Base-by-base conservation (phyloP, 2,329 filamentous ascomycete genomes). In the Stagonosporopsis chrysanthemi region DNA sequence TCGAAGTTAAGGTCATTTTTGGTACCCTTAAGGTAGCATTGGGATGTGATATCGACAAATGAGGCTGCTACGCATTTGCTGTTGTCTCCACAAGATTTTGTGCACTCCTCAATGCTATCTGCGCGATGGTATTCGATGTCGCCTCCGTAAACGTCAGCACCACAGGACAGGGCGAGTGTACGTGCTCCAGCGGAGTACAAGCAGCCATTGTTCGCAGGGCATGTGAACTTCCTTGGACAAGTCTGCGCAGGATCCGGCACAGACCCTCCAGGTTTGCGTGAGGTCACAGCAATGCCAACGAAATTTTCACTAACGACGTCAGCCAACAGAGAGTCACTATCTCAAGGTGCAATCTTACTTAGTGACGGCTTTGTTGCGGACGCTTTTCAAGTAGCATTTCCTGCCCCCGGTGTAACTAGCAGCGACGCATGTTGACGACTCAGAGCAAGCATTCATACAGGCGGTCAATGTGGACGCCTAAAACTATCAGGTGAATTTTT, bases 11-110 rank as follows among this genome's bases (percentile, higher is more conserved):
- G 33, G 8, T 31, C 42, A 17, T 43, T 36, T 8, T 54, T 54
- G 29, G 23, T 54, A 9, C 35, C 31, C 11, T 54, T 54, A 22
- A 54, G 43, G 24, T 54, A 54, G 38, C 51, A 54, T 1, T 28
- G 17, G n/a, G 43, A 44, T 11, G 51, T 29, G 3, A 22, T 33
- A 12, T 36, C 35, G 17, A 15, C 19, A 11, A 40, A 50, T 7
- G 40, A 44, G 19, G 49, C 49, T 14, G 50, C 50, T 12, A 53
- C 42, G 17, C 42, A 53, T 26, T 41, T 19, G 22, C 17, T 23
- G 36, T 35, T 36, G 9, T 22, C 17, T n/a, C 29, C 36, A 48
- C 51, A 54, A 4, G 43, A 38, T 43, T 43, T 38, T 9, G 38
- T 46, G 19, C 51, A 54, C 8, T 12, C 23, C 8, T 41, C 26